Evolutionary conservation across 768 basidiomycete species (phyloP).

Genomic region (Podaxis carcinomalis): DNA sequence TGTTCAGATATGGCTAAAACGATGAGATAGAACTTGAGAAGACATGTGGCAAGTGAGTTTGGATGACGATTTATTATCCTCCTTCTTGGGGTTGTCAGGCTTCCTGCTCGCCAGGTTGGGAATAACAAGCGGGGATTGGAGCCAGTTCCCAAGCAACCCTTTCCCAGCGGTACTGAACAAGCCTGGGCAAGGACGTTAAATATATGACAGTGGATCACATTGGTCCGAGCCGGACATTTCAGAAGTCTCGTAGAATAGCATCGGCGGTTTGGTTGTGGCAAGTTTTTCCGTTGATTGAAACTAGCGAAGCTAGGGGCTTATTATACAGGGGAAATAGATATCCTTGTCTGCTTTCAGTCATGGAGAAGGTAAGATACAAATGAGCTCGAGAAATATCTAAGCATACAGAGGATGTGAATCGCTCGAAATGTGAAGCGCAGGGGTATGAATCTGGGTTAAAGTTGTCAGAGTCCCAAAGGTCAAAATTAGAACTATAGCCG

Average conservation of each 20-base stretch:
- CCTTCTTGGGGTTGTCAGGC: neutral
- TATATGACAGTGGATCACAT: neutral
- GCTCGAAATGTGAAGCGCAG: neutral
- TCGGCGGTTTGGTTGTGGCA: neutral
- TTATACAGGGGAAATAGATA: neutral
- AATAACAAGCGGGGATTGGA: neutral
- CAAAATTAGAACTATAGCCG: neutral
- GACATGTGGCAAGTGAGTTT: neutral
- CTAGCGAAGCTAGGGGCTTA: neutral
- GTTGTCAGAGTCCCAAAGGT: neutral
- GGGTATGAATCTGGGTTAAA: neutral
- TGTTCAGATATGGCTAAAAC: neutral
- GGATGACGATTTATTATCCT: neutral
- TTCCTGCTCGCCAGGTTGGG: neutral
- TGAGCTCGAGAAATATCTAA: neutral
- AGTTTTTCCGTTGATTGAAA: conserved; percentile 2
- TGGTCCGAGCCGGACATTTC: conserved; percentile 7
- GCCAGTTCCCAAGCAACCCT: neutral
- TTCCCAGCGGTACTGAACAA: neutral
- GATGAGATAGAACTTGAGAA: conserved; percentile 3
- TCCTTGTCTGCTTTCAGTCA: neutral
- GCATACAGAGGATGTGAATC: neutral
- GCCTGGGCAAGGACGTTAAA: neutral
- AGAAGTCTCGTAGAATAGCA: neutral
- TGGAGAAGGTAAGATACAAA: neutral